Percentiles rank a stretch among this genome's conserved stretches.
Conservation (phyloP, 306 rosid genomes). For the Vigna nakashimae region DNA sequence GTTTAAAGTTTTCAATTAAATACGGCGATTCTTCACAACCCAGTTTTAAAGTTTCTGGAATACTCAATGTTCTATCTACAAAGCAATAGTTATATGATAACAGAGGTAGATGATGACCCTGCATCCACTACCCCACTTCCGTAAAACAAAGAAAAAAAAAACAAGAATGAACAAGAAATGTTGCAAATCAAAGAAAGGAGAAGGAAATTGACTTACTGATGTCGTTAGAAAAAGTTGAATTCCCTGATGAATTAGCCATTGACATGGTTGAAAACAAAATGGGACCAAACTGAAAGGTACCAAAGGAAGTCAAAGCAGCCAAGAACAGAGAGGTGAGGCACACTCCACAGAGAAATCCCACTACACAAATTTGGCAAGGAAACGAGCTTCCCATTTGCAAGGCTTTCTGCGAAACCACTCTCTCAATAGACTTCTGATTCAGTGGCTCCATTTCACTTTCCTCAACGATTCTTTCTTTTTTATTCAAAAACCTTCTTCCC, state of each 20-base stretch:
- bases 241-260: constrained; percentile 47
- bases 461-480: constrained; percentile 14
- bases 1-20: background rate
- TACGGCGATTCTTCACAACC: background rate
- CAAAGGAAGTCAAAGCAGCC: constrained; percentile 82
- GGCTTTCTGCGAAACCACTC: constrained; percentile 82
- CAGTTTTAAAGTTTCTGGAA: background rate
- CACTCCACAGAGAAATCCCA: constrained; percentile 87
- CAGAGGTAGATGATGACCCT: background rate
- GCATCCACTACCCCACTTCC: constrained; percentile 10
- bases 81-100: background rate
- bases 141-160: background rate
- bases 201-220: constrained; percentile 59
- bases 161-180: background rate
- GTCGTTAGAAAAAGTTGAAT: constrained; percentile 54
- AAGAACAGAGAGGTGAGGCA: constrained; percentile 77
- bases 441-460: constrained; percentile 54
- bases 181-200: background rate
- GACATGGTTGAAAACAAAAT: constrained; percentile 61
- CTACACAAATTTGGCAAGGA: constrained; percentile 87
- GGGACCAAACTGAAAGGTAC: constrained; percentile 64
- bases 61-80: background rate
- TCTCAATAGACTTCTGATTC: constrained; percentile 75
- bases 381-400: constrained; percentile 84
- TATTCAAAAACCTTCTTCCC: constrained; percentile 24